Conservation (phyloP, 495 filamentous ascomycete species). For the Talaromyces nanjingensis region DNA sequence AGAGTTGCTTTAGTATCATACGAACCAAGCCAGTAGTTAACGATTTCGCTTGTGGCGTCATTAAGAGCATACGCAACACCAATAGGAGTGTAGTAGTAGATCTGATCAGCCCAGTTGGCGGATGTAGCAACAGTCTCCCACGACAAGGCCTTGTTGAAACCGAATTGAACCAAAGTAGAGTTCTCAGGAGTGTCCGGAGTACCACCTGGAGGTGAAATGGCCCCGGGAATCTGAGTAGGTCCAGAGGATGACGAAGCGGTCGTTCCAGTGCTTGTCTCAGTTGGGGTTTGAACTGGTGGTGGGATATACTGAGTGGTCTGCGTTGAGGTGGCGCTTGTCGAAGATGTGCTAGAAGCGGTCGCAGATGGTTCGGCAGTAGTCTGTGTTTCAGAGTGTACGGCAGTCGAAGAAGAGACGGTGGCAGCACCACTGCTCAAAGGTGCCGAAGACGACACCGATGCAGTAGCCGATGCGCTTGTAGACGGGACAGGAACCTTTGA, state of each 20-base stretch:
- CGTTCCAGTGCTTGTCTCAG: constrained; percentile 17
- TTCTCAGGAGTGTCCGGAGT: constrained; percentile 50
- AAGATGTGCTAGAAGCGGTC: constrained; percentile 29
- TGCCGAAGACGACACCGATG: not conserved
- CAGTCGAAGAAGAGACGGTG: constrained; percentile 13
- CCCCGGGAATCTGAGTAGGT: constrained; percentile 59
- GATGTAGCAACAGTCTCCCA: constrained; percentile 73
- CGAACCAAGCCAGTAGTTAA: constrained; percentile 68
- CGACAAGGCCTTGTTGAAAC: constrained; percentile 71
- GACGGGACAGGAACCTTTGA: constrained; percentile 1
- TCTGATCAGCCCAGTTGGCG: constrained; percentile 68
- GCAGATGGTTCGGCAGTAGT: constrained; percentile 16
- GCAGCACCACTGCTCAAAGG: constrained; percentile 13
- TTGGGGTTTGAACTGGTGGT: constrained; percentile 21
- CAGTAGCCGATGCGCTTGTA: not conserved
- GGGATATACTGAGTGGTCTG: constrained; percentile 32
- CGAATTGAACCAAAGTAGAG: constrained; percentile 70
- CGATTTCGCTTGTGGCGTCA: constrained; percentile 42
- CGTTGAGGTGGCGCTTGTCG: constrained; percentile 35
- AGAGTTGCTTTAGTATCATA: constrained; percentile 62
- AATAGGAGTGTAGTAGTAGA: constrained; percentile 73
- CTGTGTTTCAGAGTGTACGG: constrained; percentile 14
- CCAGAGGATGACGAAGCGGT: constrained; percentile 34
- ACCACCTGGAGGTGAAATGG: constrained; percentile 62
- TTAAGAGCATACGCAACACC: constrained; percentile 64